phyloP scores from a whole-genome alignment of 1,284 basidiomycete species.

The Pyrrhoderma lamaoense region DNA sequence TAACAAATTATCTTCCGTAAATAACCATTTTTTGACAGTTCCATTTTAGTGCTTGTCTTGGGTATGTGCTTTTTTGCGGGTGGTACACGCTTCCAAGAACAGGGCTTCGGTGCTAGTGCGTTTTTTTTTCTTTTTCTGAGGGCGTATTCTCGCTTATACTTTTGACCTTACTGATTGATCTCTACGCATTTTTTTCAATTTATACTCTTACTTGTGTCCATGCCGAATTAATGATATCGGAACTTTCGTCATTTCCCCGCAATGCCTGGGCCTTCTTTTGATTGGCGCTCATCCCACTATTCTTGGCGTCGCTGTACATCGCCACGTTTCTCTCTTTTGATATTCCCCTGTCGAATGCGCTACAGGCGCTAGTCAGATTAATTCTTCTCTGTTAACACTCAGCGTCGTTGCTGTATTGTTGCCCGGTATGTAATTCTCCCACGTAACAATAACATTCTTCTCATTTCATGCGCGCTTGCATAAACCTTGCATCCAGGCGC shows the following conservation, averaged over 20 bases:
- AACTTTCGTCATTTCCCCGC: background rate
- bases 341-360: too few species aligned
- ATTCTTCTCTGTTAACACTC: slow-evolving; percentile 76
- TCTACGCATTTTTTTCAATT: too few species aligned
- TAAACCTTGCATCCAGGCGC: slow-evolving; percentile 34
- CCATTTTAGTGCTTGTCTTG: slow-evolving; percentile 46
- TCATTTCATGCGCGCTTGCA: background rate
- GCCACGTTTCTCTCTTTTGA: too few species aligned
- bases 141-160: too few species aligned
- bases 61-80: slow-evolving; percentile 82
- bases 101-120: slow-evolving; percentile 68
- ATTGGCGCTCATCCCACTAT: background rate
- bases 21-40: slow-evolving; percentile 20
- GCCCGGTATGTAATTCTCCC: slow-evolving; percentile 33
- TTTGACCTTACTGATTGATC: too few species aligned
- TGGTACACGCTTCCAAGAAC: slow-evolving; percentile 69
- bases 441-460: background rate
- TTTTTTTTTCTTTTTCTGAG: slow-evolving; percentile 10
- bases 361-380: slow-evolving; percentile 69
- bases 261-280: background rate
- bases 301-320: slow-evolving; percentile 2
- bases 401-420: slow-evolving; percentile 75
- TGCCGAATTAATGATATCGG: background rate
- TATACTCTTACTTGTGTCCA: too few species aligned
- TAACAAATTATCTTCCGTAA: slow-evolving; percentile 3